Evolutionary conservation across 768 basidiomycete species (phyloP).

Genomic region (Lyophyllum shimeji): DNA sequence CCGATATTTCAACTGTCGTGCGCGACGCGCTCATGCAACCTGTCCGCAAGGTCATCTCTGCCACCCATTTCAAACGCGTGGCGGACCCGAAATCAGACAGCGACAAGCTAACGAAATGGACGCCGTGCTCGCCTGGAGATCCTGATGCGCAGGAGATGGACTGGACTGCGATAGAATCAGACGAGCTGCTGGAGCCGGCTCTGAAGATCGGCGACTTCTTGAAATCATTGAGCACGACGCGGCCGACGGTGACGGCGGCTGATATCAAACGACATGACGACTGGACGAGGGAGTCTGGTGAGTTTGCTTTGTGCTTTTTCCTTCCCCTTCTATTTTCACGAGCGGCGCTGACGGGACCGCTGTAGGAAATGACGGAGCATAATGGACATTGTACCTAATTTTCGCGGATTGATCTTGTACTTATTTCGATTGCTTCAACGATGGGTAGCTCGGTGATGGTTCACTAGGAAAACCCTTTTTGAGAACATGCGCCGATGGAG

Average conservation of each 20-base stretch:
- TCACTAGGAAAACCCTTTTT: not conserved
- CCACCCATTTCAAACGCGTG: constrained; percentile 88
- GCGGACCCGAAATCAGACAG: constrained; percentile 26
- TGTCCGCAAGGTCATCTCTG: constrained; percentile 91
- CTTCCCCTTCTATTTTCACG: not conserved
- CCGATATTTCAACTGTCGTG: constrained; percentile 92
- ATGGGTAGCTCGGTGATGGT: not conserved
- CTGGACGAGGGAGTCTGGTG: constrained; percentile 85
- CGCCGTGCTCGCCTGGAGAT: constrained; percentile 96
- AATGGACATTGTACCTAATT: constrained; percentile 4
- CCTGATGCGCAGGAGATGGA: constrained; percentile 80
- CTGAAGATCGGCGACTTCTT: constrained; percentile 79
- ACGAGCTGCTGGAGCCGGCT: constrained; percentile 89
- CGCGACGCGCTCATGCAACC: constrained; percentile 99
- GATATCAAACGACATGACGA: constrained; percentile 85
- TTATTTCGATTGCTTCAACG: not conserved
- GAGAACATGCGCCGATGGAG: not conserved
- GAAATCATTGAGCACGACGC: constrained; percentile 71
- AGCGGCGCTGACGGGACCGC: not conserved
- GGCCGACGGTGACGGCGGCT: constrained; percentile 85
- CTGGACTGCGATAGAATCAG: constrained; percentile 86
- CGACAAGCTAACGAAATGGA: constrained; percentile 59
- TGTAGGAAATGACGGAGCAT: constrained; percentile 17
- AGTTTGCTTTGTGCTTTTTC: constrained; percentile 21
- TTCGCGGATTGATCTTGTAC: constrained; percentile 1